Evolutionary conservation across 345 rosid genomes (phyloP).

Genomic region (Citrus unshiu): DNA sequence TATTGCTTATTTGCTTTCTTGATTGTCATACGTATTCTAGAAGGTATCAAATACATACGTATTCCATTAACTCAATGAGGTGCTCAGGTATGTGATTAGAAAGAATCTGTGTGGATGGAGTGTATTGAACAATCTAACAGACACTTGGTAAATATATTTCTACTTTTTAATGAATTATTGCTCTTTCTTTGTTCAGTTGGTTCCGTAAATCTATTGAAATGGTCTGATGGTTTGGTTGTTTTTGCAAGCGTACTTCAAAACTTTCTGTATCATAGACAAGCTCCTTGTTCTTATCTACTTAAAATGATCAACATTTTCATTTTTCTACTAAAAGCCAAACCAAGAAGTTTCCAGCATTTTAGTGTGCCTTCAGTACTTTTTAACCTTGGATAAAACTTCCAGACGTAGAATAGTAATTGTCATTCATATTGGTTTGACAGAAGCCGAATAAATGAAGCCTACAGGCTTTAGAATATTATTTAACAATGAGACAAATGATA

Average conservation of each 20-base stretch:
- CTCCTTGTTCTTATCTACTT: not conserved
- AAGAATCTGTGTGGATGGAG: not conserved
- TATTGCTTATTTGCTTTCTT: slow-evolving; percentile 1
- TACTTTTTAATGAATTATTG: not conserved
- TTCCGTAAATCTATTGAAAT: no score
- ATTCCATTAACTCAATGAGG: not conserved
- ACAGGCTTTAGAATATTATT: not conserved
- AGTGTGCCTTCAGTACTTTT: not conserved
- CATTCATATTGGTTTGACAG: not conserved
- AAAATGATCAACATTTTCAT: not conserved
- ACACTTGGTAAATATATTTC: not conserved
- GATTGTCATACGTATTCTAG: slow-evolving; percentile 4
- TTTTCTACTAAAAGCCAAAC: not conserved
- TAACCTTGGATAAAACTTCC: not conserved
- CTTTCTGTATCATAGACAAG: not conserved
- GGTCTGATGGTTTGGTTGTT: not conserved
- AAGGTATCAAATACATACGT: slow-evolving; percentile 1
- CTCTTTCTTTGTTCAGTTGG: not conserved
- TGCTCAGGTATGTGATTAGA: not conserved
- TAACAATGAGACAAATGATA: not conserved
- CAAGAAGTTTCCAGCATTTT: not conserved
- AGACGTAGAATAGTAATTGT: no score
- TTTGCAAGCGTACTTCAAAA: not conserved
- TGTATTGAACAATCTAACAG: not conserved
- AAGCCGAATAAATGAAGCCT: not conserved